Base-by-base conservation (phyloP, 805 yeast species). In the Pichia paraexigua region DNA sequence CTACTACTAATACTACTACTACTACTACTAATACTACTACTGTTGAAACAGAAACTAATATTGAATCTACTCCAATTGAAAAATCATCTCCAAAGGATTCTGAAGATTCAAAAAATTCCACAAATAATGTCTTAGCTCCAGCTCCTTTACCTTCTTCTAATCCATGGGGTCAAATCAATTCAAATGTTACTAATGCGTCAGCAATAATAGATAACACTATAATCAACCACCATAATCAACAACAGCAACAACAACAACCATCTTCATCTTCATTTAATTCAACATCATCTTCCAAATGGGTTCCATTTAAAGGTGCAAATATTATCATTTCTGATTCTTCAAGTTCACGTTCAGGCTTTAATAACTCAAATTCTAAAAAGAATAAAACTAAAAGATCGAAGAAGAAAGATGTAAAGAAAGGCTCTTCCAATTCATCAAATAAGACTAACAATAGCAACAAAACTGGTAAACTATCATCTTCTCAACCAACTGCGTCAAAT, bases 91-190 rank as follows among this genome's bases (percentile, higher is more conserved):
- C 28, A 20, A 35, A 45, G 21, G 47, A 27, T 24, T 27, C 48
- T 6, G 21, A 20, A 11, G 27, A 27, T 27, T 7, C 32, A 2
- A 20, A 45, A 27, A 32, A 35, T 25, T 5, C 51, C 24, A 43
- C 43, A 5, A 46, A 57, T 51, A 51, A 59, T 48, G 63, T 62
- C 47, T 60, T 59, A 54, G 65, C 83, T 11, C 87, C 87, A 5
- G 87, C 87, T 27, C 87, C 87, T 15, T 72, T 79, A 28, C 87
- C 87, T 35, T 68, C 71, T 47, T 76, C 75, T 41, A 79, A 75
- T 58, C 83, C 83, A n/a, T 83, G 88, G 88, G 78, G 77, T 53
- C 60, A 62, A 12, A 52, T 61, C 18, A 57, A 70, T 30, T 45
- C 47, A 6, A 45, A 43, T 49, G 61, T 28, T 53, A 62, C 51